Evolutionary conservation across 2,329 filamentous ascomycete genomes (phyloP).

Genomic region (Immersiporthe knoxdaviesiana): DNA sequence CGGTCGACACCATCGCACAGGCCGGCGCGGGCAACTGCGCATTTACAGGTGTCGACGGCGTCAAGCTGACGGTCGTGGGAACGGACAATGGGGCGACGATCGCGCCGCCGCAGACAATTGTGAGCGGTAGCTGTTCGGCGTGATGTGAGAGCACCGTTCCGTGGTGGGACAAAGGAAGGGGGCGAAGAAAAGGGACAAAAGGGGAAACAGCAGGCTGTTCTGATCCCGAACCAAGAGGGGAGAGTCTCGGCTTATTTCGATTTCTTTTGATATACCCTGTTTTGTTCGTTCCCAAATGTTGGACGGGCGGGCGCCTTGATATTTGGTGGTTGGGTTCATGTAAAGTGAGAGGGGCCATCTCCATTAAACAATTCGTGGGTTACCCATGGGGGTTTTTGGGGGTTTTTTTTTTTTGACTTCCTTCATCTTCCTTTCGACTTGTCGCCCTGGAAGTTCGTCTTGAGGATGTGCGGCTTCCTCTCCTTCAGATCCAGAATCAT

Average conservation of each 20-base stretch:
- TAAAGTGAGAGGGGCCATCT: no score
- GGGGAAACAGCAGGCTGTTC: slow-evolving; percentile 1
- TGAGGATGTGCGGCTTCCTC: slow-evolving; percentile 69
- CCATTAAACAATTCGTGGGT: no score
- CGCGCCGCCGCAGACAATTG: slow-evolving; percentile 24
- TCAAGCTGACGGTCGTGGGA: slow-evolving; percentile 17
- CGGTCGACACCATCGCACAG: slow-evolving; percentile 24
- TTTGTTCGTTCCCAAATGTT: no score
- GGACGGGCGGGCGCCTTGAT: no score
- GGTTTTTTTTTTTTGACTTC: not conserved
- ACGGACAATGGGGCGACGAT: slow-evolving; percentile 21
- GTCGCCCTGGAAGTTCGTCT: slow-evolving; percentile 45
- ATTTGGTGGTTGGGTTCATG: no score
- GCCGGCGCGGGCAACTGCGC: slow-evolving; percentile 20
- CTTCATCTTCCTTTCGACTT: slow-evolving; percentile 10
- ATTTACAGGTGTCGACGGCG: slow-evolving; percentile 11
- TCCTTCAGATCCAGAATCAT: slow-evolving; percentile 76
- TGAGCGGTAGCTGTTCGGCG: slow-evolving; percentile 13
- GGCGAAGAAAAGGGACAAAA: no score
- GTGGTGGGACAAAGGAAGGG: not conserved
- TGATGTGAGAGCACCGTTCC: not conserved
- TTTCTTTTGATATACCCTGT: no score
- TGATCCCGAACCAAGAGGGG: not conserved
- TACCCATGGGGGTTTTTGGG: no score
- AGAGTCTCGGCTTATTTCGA: not conserved